Percentiles rank a stretch among this genome's conserved stretches.
Evolutionary conservation across 768 basidiomycete species (phyloP).

Genomic region (Boletales sp.): DNA sequence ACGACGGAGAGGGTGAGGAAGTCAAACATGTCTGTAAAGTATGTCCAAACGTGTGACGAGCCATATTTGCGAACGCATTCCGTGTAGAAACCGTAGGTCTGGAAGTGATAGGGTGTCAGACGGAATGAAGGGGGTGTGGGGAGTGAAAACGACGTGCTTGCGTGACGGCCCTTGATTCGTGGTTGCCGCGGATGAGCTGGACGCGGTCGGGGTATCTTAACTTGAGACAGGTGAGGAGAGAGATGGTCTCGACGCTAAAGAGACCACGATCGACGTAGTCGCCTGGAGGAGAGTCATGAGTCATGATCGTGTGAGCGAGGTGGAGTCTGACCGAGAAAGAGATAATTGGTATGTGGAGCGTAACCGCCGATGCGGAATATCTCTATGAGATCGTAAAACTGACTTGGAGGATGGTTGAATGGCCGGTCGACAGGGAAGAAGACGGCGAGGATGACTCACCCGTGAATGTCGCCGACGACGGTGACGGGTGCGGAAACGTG

Average conservation of each 20-base stretch:
- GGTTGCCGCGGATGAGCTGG: conserved; percentile 95
- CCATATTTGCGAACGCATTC: conserved; percentile 98
- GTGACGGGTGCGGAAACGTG: conserved; percentile 96
- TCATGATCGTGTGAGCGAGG: not conserved
- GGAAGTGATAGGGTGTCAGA: conserved; percentile 12
- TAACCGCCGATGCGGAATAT: conserved; percentile 99
- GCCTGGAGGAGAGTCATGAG: conserved; percentile 45
- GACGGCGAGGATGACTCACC: conserved; percentile 53
- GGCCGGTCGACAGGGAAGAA: conserved; percentile 14
- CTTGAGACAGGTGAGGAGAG: conserved; percentile 93
- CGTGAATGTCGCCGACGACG: conserved; percentile 98
- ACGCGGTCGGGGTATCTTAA: conserved; percentile 95
- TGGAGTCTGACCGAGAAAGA: conserved; percentile 83
- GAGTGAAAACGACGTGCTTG: conserved; percentile 59
- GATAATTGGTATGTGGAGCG: conserved; percentile 95
- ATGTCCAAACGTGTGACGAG: conserved; percentile 94
- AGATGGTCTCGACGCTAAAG: conserved; percentile 98
- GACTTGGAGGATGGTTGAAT: conserved; percentile 56
- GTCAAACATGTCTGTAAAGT: conserved; percentile 99
- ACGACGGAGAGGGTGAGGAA: conserved; percentile 96
- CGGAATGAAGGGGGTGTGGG: conserved; percentile 6
- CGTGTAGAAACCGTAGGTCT: conserved; percentile 99
- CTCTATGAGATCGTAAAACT: conserved; percentile 99
- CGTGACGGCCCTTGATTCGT: conserved; percentile 96
- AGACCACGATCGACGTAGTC: conserved; percentile 98